Evolutionary conservation across 1,284 basidiomycete genomes (phyloP), one percentile per base, ranked within the genome.

Genomic region (Cryptococcus wingfieldii): DNA sequence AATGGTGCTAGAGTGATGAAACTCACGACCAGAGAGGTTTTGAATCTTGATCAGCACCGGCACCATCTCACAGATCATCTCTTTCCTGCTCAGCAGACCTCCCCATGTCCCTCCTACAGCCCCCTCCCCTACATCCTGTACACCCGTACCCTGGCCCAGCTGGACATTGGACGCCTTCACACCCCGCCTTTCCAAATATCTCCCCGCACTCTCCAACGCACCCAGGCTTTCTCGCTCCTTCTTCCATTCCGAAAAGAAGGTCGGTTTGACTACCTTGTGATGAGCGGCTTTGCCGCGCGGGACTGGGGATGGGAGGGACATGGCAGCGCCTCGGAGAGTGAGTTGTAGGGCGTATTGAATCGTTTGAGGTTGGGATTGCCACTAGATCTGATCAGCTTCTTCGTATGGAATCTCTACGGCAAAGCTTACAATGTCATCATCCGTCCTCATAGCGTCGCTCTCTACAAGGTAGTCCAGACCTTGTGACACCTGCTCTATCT

Each of bases 331-430:
- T 18, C 90, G 78, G 2, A 89, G 82, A 10, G 90, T 76, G 13
- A 91, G 78, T 60, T 94, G 86, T 69, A 98, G 94, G 14, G 85
- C 83, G 71, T 97, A 88, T 0, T 90, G 88, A 56, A 88, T 88
- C 2, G 86, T 80, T 68, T 87, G 83, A 0, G 71, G 59, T 34
- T 70, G 72, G 5, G 74, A 74, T 61, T 86, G 84, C 84, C 85
- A 87, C 86, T 89, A 65, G 16, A 12, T 9, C 7, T 10, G 1
- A 12, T 14, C 4, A 48, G 27, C 23, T 12, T 16, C 18, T 47
- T 25, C 37, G 27, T 34, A 42, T 23, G 23, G 23, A 14, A 44
- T 3, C 43, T 5, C 7, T 25, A 2, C 8, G 18, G 39, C 31
- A 14, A 47, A 47, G 78, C 88, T 62, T 70, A 89, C 88, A 49